Conservation (phyloP, 1,284 basidiomycete genomes). For the Veloporphyrellus conicus region DNA sequence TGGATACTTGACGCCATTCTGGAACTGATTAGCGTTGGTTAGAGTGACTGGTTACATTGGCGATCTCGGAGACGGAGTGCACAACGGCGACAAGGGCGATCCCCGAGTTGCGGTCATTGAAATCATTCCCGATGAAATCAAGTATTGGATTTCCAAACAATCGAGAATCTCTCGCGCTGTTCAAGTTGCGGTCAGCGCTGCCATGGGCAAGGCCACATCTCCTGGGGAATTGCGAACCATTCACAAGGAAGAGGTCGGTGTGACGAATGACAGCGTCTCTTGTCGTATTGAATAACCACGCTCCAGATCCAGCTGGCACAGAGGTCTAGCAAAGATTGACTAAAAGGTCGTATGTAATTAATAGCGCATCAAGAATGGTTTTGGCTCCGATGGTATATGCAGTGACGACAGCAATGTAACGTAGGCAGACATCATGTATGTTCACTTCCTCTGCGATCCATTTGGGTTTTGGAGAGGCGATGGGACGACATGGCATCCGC, state of each 20-base stretch:
- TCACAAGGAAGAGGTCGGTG: slow-evolving; percentile 54
- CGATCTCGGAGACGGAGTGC: slow-evolving; percentile 81
- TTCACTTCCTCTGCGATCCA: slow-evolving; percentile 38
- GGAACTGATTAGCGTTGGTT: background rate
- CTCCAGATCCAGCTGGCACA: slow-evolving; percentile 32
- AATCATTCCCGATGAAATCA: slow-evolving; percentile 76
- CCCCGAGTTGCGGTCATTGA: slow-evolving; percentile 80
- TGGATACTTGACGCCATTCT: background rate
- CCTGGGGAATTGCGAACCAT: slow-evolving; percentile 66
- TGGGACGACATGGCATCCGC: slow-evolving; percentile 74
- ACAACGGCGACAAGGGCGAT: slow-evolving; percentile 77
- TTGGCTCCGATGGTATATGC: slow-evolving; percentile 16
- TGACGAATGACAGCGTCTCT: background rate
- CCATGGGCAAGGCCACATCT: slow-evolving; percentile 52
- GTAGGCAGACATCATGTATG: slow-evolving; percentile 10
- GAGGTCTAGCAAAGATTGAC: slow-evolving; percentile 15
- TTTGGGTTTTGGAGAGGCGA: slow-evolving; percentile 48
- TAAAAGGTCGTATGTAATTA: slow-evolving; percentile 1
- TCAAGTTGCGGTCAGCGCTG: slow-evolving; percentile 52
- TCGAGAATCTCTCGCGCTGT: slow-evolving; percentile 44
- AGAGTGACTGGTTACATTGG: slow-evolving; percentile 81
- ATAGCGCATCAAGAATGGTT: slow-evolving; percentile 3
- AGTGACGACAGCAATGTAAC: background rate
- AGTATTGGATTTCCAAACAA: slow-evolving; percentile 65
- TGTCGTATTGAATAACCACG: slow-evolving; percentile 1